Conservation (phyloP, 768 basidiomycete species). For the Cantharellus cinnabarinus region DNA sequence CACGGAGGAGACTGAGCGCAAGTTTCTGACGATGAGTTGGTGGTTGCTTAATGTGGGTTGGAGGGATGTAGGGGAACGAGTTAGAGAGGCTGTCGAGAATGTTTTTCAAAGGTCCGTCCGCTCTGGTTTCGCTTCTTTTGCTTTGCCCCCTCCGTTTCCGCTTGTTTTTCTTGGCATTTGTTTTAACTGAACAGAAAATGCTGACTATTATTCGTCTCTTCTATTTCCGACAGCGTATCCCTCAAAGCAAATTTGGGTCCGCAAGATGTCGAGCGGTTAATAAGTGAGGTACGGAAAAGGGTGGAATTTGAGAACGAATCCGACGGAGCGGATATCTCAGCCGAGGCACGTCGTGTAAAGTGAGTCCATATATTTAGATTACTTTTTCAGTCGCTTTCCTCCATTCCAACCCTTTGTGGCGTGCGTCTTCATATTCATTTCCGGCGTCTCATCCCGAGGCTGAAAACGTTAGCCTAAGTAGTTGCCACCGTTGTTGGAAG, state of each 20-base stretch:
- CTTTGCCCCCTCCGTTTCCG: neutral
- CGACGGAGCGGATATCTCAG: neutral
- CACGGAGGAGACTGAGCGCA: slow-evolving; percentile 49
- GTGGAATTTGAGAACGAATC: slow-evolving; percentile 39
- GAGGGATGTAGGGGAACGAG: slow-evolving; percentile 60
- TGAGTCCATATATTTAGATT: slow-evolving; percentile 2
- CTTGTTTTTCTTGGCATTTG: neutral
- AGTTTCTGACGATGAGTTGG: slow-evolving; percentile 77
- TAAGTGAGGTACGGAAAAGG: slow-evolving; percentile 52
- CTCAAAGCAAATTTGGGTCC: slow-evolving; percentile 55
- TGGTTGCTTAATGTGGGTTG: slow-evolving; percentile 86
- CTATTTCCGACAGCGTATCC: slow-evolving; percentile 36
- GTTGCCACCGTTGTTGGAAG: too few relatives aligned
- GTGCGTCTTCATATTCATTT: too few relatives aligned
- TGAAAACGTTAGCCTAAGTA: too few relatives aligned
- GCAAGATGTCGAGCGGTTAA: slow-evolving; percentile 44
- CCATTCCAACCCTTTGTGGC: too few relatives aligned
- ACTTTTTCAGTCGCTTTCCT: neutral
- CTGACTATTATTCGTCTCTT: slow-evolving; percentile 1
- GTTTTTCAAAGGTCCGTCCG: slow-evolving; percentile 59
- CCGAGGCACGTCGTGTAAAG: neutral
- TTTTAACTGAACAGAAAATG: neutral
- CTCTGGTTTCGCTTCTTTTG: neutral
- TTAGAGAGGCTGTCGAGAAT: slow-evolving; percentile 54
- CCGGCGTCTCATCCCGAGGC: too few relatives aligned